These are phyloP conservation scores for Scenedesmus sp. DNA, from an alignment of 163 green algal species.

Conservation along the genomic window DNA sequence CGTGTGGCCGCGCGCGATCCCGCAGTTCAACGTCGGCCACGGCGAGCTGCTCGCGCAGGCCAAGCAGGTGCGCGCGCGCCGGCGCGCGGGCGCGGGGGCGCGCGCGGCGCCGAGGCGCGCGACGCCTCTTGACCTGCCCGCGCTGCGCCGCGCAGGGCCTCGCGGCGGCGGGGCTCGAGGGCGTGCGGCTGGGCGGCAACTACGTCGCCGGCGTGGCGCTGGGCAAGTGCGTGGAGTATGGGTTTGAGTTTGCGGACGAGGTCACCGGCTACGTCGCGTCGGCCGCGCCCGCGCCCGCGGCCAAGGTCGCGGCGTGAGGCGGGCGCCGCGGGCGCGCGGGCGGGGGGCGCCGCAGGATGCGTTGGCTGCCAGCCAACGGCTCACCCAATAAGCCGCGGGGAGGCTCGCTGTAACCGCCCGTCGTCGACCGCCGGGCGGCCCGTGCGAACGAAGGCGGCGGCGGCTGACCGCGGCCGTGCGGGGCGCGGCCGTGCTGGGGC, in stretches of 20 bases:
- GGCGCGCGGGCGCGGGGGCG: not conserved
- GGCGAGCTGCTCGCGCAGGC: conserved; percentile 79
- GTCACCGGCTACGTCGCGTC: conserved; percentile 54
- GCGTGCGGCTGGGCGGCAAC: conserved; percentile 95
- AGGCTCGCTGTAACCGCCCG: too few relatives aligned
- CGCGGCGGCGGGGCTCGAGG: conserved; percentile 70
- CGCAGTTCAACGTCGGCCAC: conserved; percentile 98
- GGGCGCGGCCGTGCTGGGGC: too few relatives aligned
- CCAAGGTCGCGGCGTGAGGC: conserved; percentile 21
- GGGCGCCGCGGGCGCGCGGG: not conserved
- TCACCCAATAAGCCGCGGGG: too few relatives aligned
- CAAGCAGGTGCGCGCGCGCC: conserved; percentile 46
- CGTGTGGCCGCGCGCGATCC: conserved; percentile 95
- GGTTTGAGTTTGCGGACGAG: conserved; percentile 82
- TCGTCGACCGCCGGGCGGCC: too few relatives aligned
- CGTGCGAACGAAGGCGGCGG: too few relatives aligned
- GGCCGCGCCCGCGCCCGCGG: not conserved
- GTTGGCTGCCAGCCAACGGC: too few relatives aligned
- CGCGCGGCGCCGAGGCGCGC: not conserved
- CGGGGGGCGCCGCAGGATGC: too few relatives aligned
- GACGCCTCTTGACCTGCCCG: not conserved
- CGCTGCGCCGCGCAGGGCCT: conserved; percentile 58
- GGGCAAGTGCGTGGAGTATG: conserved; percentile 96
- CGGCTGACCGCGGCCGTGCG: too few relatives aligned
- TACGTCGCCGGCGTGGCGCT: conserved; percentile 95